These are phyloP conservation scores for Sinapis alba DNA, from an alignment of 441 rosid genomes.

Conservation along the genomic window DNA sequence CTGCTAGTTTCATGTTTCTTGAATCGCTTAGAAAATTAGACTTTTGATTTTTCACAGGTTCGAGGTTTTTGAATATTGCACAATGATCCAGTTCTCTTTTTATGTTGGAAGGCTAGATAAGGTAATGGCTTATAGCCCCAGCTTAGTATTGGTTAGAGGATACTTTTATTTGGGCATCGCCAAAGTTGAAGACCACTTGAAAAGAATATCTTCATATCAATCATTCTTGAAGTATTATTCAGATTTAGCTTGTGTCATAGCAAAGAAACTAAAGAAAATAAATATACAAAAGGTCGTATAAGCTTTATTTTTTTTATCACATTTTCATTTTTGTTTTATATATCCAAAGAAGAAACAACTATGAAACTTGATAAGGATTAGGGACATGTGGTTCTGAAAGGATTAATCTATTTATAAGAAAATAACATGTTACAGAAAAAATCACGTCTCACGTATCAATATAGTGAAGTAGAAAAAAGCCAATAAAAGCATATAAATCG, in stretches of 20 bases:
- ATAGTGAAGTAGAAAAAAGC: neutral
- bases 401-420: neutral
- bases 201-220: neutral
- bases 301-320: neutral
- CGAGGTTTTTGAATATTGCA: neutral
- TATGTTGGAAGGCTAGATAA: neutral
- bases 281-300: no score
- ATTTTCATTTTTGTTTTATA: neutral
- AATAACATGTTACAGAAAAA: neutral
- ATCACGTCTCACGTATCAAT: neutral
- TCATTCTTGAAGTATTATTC: neutral
- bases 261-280: no score
- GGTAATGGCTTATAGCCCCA: neutral
- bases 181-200: neutral
- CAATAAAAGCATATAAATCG: neutral
- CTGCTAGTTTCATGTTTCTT: no score
- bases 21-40: no score
- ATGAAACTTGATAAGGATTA: slow-evolving; percentile 8
- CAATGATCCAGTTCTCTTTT: neutral
- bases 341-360: neutral
- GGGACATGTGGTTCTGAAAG: neutral
- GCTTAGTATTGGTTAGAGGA: neutral
- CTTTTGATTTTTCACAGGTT: no score
- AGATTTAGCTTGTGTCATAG: no score
- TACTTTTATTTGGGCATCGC: neutral